Conservation (phyloP, 2,329 filamentous ascomycete species). For the Drechslera avenae region DNA sequence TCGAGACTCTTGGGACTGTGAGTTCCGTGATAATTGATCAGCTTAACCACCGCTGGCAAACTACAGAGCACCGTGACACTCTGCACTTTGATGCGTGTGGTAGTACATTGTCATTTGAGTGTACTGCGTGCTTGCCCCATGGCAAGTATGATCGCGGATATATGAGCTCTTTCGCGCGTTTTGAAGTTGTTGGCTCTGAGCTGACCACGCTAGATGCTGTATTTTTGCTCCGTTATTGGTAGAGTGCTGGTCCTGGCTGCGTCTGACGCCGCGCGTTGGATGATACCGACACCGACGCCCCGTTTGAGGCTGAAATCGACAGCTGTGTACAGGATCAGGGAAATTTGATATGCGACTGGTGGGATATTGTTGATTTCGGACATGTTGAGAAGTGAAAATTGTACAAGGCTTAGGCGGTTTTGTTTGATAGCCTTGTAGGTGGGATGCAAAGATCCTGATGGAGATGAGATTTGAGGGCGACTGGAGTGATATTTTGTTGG, state of each 20-base stretch:
- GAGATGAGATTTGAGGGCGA: too few relatives aligned
- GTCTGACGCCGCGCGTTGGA: slow-evolving; percentile 12
- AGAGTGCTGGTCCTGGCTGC: slow-evolving; percentile 7
- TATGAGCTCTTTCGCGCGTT: slow-evolving; percentile 17
- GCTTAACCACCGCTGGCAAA: slow-evolving; percentile 10
- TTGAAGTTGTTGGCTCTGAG: slow-evolving; percentile 13
- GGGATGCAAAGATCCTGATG: too few relatives aligned
- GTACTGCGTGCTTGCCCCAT: slow-evolving; percentile 15
- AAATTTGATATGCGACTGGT: background rate
- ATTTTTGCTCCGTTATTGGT: slow-evolving; percentile 10
- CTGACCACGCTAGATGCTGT: slow-evolving; percentile 11
- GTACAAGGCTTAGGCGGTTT: background rate
- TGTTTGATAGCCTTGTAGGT: too few relatives aligned
- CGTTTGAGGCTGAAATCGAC: slow-evolving; percentile 8
- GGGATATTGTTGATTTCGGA: background rate
- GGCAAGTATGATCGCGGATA: slow-evolving; percentile 17
- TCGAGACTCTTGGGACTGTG: slow-evolving; percentile 13
- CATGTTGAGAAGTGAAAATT: background rate
- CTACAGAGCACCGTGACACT: slow-evolving; percentile 14
- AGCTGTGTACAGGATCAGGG: slow-evolving; percentile 14
- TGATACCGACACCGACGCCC: slow-evolving; percentile 18
- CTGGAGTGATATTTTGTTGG: background rate
- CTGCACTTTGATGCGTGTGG: slow-evolving; percentile 4
- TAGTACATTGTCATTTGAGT: slow-evolving; percentile 12
- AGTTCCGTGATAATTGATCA: slow-evolving; percentile 11